phyloP scores from a whole-genome alignment of 2,329 filamentous ascomycete species.

The Phaeoacremonium minimum region DNA sequence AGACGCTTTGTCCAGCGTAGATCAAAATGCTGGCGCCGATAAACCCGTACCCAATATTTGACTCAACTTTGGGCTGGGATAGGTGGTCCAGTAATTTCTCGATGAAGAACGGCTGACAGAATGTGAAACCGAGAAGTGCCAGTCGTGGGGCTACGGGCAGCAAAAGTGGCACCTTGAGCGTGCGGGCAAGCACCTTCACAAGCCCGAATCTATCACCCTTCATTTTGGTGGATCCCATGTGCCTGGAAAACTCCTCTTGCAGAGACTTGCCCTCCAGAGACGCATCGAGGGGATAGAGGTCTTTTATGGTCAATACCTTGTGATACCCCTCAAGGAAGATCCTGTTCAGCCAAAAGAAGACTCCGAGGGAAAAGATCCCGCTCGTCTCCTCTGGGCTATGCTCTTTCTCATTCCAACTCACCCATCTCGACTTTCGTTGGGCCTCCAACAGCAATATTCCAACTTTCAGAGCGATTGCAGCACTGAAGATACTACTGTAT shows the following conservation, averaged over 20 bases:
- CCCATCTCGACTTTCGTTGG: slow-evolving; percentile 30
- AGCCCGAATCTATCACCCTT: slow-evolving; percentile 19
- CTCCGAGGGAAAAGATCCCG: slow-evolving; percentile 21
- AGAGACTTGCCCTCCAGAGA: slow-evolving; percentile 14
- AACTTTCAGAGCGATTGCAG: slow-evolving; percentile 21
- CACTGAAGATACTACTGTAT: slow-evolving; percentile 10
- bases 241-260: slow-evolving; percentile 4
- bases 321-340: slow-evolving; percentile 23
- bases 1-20: slow-evolving; percentile 26
- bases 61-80: slow-evolving; percentile 15
- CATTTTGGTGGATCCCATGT: slow-evolving; percentile 9
- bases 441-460: slow-evolving; percentile 32
- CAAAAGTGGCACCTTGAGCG: slow-evolving; percentile 25
- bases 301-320: slow-evolving; percentile 21
- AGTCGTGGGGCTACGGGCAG: slow-evolving; percentile 30
- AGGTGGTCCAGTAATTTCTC: slow-evolving; percentile 28
- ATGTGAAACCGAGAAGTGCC: slow-evolving; percentile 31
- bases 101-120: slow-evolving; percentile 39
- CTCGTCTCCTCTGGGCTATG: slow-evolving; percentile 31
- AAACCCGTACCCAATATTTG: slow-evolving; percentile 23
- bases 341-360: slow-evolving; percentile 24
- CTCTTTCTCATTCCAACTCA: slow-evolving; percentile 27
- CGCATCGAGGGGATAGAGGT: slow-evolving; percentile 22
- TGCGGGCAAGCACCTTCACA: slow-evolving; percentile 17
- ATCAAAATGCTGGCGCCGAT: slow-evolving; percentile 25